Evolutionary conservation across 768 basidiomycete species (phyloP), one percentile per base, ranked within the genome.

Genomic region (Candolleomyces eurysporus): DNA sequence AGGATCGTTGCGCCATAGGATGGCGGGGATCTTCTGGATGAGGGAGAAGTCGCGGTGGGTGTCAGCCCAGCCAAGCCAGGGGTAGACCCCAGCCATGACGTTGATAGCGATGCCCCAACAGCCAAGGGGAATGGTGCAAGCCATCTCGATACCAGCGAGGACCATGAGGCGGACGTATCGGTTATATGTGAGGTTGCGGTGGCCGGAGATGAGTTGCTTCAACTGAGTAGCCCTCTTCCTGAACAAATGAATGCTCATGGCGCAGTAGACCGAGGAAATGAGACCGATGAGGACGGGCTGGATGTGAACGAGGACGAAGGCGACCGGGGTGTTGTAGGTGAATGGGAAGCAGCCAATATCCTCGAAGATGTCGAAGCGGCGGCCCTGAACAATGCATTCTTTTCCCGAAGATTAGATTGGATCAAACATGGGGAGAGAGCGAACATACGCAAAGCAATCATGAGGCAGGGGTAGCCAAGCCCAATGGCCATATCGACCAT

Each of bases 281-380:
- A 79, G 62, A 39, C 77, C 79, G 46, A 83, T 76, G 26, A 77
- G 43, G 32, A 83, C 57, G 4, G 77, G 78, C 63, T 75, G 79
- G 58, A 76, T 58, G 65, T 68, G 78, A 30, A 81, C 77, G 22
- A 88, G 66, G 16, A 79, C 69, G 55, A 78, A 73, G 1, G 82
- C 77, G 4, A 77, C 71, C 26, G 76, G 73, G 0, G 83, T 82
- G 64, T 80, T 77, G 71, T 80, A 85, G 5, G 77, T 79, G 42
- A 71, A 73, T 3, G 84, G 83, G 53, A 69, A 79, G 70, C 87
- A 88, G 5, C 86, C 86, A 17, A 86, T 63, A 58, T 86, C 79
- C 66, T 86, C 84, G 59, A 75, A 79, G 53, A 89, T 84, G 65
- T 87, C 73, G 70, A 79, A 88, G 5, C 85, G 82, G 70, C 87